A percentile compares a stretch with the other conserved stretches of the same genome.
phyloP scores from a whole-genome alignment of 2,329 filamentous ascomycete species.

The Fusarium cyanostomum region DNA sequence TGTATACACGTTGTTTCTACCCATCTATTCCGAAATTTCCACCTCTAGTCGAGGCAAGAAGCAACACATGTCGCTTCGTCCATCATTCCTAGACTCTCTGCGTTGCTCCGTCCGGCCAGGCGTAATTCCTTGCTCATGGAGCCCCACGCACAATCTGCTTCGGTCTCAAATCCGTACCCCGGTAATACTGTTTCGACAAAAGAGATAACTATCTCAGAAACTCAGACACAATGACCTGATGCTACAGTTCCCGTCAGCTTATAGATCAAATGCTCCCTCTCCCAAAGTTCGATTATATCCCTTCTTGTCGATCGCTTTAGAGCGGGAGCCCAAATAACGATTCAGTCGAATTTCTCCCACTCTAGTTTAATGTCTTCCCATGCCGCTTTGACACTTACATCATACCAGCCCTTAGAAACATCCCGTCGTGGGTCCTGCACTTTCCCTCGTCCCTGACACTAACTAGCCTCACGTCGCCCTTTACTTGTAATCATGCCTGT shows the following conservation, averaged over 20 bases:
- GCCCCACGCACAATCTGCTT: neutral
- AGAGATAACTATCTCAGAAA: constrained; percentile 12
- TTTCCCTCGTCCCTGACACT: neutral
- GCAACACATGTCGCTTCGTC: no score
- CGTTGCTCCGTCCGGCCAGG: no score
- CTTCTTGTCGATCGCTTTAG: neutral
- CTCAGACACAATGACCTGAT: neutral
- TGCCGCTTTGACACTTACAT: neutral
- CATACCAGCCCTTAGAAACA: neutral
- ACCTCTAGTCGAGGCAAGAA: no score
- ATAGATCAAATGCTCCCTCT: constrained; percentile 7
- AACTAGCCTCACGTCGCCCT: neutral
- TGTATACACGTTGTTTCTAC: neutral
- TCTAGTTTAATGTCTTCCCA: neutral
- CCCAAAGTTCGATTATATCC: neutral
- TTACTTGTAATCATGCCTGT: constrained; percentile 15
- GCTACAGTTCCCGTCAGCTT: neutral
- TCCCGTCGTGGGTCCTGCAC: neutral
- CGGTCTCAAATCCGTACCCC: constrained; percentile 1
- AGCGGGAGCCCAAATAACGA: neutral
- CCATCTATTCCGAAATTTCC: no score
- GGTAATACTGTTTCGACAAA: constrained; percentile 1
- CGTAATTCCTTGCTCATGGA: neutral
- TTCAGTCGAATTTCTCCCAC: neutral
- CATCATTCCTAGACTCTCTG: no score